Evolutionary conservation across 352 stramenopile species (phyloP).

Genomic region (Pythium periplocum): DNA sequence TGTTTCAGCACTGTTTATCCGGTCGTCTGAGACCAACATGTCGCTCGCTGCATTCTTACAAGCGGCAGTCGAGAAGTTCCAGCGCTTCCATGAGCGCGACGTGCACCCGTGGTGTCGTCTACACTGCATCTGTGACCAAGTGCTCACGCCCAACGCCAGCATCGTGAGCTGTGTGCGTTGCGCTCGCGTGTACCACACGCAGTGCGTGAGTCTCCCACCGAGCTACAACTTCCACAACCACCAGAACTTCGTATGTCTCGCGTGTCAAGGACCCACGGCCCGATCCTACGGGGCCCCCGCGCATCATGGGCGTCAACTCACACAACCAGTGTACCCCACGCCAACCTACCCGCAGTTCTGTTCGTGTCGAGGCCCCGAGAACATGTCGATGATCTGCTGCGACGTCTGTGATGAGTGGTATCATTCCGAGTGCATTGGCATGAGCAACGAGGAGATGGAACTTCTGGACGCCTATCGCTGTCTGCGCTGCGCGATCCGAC

Average conservation of each 20-base stretch:
- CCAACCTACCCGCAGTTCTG: slow-evolving; percentile 47
- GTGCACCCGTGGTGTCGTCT: slow-evolving; percentile 26
- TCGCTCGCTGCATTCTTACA: slow-evolving; percentile 42
- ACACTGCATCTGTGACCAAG: slow-evolving; percentile 70
- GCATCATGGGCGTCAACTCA: neutral
- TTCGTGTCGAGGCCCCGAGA: slow-evolving; percentile 55
- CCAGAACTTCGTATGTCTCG: slow-evolving; percentile 18
- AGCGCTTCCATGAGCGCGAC: slow-evolving; percentile 5
- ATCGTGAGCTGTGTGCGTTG: slow-evolving; percentile 50
- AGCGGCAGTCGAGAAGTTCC: slow-evolving; percentile 29
- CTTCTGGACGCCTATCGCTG: slow-evolving; percentile 70
- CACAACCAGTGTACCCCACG: neutral
- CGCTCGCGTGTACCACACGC: slow-evolving; percentile 43
- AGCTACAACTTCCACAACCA: neutral
- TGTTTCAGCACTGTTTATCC: slow-evolving; percentile 53
- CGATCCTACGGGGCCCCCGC: neutral
- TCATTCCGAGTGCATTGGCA: slow-evolving; percentile 62
- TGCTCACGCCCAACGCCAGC: slow-evolving; percentile 43
- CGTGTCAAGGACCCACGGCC: slow-evolving; percentile 7
- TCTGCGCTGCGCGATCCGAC: slow-evolving; percentile 49
- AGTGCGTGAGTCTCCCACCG: slow-evolving; percentile 34
- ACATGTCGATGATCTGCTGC: slow-evolving; percentile 82
- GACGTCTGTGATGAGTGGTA: slow-evolving; percentile 88
- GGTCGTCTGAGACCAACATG: slow-evolving; percentile 27
- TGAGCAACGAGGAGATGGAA: slow-evolving; percentile 48